Base-by-base conservation (phyloP, 2,329 filamentous ascomycete genomes). In the Fusarium sp. region DNA sequence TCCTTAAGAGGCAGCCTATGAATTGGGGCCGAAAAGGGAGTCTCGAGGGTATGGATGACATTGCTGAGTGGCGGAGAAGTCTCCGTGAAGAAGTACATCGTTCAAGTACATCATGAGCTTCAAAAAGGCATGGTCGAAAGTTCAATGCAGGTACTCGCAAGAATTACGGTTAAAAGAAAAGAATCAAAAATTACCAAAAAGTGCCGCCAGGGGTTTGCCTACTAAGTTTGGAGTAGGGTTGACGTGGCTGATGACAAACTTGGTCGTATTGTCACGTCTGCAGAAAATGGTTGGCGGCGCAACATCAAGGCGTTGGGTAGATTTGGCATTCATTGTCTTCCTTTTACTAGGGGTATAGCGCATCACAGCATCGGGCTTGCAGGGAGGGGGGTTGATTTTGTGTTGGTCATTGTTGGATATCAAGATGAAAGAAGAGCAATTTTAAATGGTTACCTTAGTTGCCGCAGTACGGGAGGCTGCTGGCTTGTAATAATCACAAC, bases 21-120 rank as follows among this genome's bases (percentile, higher is more conserved):
- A 96, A 97, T 71, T 98, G 94, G 94, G 93, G 93, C 1, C 84
- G 94, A 36, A 84, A 93, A 58, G 90, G 88, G 51, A 96, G 91
- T 72, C 81, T 93, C 34, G 91, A 93, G 83, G 74, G 70, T 11
- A 69, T 73, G 67, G 73, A 77, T 6, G 72, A 76, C 15, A 36
- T 73, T 41, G 60, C 72, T 13, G 72, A 76, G 53, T 67, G 72
- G 58, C 68, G 73, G 62, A 72, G 53, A 58, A 67, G 43, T 41
- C 50, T 64, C 13, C 65, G 62, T 4, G 59, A 67, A 39, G 55
- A 52, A 19, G 61, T 56, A 26, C 35, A 56, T 4, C 39, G 15
- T 36, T 58, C 64, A 29, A 57, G 41, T 43, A 47, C 56, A 35
- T 50, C 43, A 41, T 61, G 42, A 35, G 26, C n/a, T n/a, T 28